These are phyloP conservation scores for Volvox reticuliferus DNA, from an alignment of 139 green algal species.

Conservation along the genomic window DNA sequence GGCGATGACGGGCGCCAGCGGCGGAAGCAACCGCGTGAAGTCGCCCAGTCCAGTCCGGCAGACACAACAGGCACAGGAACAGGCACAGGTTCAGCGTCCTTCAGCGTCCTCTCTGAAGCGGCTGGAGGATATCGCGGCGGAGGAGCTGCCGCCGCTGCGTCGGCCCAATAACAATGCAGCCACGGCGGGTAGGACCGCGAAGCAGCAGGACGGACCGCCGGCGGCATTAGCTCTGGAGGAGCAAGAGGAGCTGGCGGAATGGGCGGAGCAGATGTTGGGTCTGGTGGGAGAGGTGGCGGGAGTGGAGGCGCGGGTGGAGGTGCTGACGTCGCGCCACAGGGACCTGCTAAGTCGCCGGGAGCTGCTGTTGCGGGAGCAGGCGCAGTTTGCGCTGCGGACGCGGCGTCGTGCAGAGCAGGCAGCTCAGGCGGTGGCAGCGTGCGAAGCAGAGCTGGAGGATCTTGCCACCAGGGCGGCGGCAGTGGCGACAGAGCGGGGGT, in stretches of 20 bases:
- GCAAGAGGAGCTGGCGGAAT: not conserved
- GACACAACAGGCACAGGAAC: not conserved
- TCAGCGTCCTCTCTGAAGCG: not conserved
- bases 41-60: not conserved
- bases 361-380: not conserved
- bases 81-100: not conserved
- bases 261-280: conserved; percentile 11
- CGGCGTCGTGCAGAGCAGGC: conserved; percentile 16
- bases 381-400: conserved; percentile 10
- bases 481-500: not conserved
- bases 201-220: not conserved
- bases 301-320: conserved; percentile 7
- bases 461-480: not conserved
- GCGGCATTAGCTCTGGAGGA: not conserved
- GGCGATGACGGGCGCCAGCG: not conserved
- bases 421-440: not conserved
- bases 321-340: not conserved
- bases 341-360: conserved; percentile 7
- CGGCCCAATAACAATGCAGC: not conserved
- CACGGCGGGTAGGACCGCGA: not conserved
- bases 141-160: not conserved
- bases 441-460: conserved; percentile 23
- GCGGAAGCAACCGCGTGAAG: not conserved
- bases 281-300: not conserved
- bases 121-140: not conserved